phyloP scores from a whole-genome alignment of 2,329 filamentous ascomycete species.

The Cladophialophora yegresii region DNA sequence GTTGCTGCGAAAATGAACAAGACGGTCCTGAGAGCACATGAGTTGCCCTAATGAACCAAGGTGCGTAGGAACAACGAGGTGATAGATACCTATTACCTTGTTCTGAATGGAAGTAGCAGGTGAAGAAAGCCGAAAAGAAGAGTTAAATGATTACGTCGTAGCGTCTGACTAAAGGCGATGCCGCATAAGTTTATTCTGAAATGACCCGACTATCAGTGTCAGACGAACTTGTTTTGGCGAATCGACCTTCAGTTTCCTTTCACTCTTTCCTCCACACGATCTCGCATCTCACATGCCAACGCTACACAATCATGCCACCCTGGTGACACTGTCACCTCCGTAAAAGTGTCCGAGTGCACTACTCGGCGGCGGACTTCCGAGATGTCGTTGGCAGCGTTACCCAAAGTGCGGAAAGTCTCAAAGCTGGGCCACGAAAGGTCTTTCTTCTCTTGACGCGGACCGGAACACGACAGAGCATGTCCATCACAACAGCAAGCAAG shows the following conservation, averaged over 20 bases:
- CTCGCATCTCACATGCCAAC: not conserved
- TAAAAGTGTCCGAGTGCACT: not conserved
- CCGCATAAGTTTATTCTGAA: not conserved
- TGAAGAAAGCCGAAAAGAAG: not conserved
- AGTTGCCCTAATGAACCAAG: not conserved
- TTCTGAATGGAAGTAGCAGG: not conserved
- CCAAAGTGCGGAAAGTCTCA: not conserved
- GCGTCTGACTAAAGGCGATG: not conserved
- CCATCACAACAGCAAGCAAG: not conserved
- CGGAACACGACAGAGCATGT: constrained; percentile 6
- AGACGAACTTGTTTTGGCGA: not conserved
- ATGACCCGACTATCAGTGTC: not conserved
- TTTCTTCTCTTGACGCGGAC: not conserved
- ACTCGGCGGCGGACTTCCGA: constrained; percentile 14
- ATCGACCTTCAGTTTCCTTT: not conserved
- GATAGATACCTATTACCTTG: not conserved
- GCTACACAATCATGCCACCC: not conserved
- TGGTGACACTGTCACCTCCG: not conserved
- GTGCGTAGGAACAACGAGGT: not conserved
- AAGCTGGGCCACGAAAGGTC: not conserved
- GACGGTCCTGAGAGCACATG: constrained; percentile 3
- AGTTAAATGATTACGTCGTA: no score
- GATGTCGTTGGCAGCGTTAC: constrained; percentile 10
- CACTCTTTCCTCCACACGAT: not conserved
- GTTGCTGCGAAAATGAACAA: not conserved